Evolutionary conservation across 306 rosid genomes (phyloP), one percentile per base, ranked within the genome.

Genomic region (Dryas alaskensis): DNA sequence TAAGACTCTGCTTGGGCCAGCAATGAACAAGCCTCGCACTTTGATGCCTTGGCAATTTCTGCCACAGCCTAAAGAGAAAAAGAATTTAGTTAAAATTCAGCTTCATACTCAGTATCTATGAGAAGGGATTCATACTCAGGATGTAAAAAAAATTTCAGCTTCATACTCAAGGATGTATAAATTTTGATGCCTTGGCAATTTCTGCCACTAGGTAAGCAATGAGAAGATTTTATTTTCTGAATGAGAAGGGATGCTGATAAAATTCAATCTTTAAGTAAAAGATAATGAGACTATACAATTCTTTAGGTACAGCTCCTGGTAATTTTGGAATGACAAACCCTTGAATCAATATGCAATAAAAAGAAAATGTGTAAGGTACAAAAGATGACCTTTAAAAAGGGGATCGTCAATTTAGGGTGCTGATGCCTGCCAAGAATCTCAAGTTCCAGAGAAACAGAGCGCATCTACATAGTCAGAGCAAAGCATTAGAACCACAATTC

Each of bases 381-480:
- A 53, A 45, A 54, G 49, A 39, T 37, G 7, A 91, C 98, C 98
- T 89, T 94, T 65, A 89, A 80, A 83, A 94, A 91, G 11, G 97
- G 94, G 64, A 84, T 47, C 4, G 94, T 94, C 72, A 94, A 85
- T 78, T 87, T 86, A 66, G 98, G 98, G 79, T 91, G 98, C 54
- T 87, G 96, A 81, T 88, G 86, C 87, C 98, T 91, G 75, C 95
- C 97, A 74, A 94, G 87, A 84, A 94, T 91, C 87, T 94, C 98
- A 27, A 94, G 98, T 68, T 94, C 98, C 83, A 70, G 63, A 43
- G 98, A 88, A 80, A 91, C 90, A 39, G 86, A 61, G 60, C 84
- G 86, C 94, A 91, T 94, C 98, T 94, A 92, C 81, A 82, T 65
- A 79, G 77, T 78, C 76, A 71, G 74, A 74, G 70, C 78, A 27